These are phyloP conservation scores for Boletus eberwhitei DNA, from an alignment of 768 basidiomycete species.

Conservation along the genomic window DNA sequence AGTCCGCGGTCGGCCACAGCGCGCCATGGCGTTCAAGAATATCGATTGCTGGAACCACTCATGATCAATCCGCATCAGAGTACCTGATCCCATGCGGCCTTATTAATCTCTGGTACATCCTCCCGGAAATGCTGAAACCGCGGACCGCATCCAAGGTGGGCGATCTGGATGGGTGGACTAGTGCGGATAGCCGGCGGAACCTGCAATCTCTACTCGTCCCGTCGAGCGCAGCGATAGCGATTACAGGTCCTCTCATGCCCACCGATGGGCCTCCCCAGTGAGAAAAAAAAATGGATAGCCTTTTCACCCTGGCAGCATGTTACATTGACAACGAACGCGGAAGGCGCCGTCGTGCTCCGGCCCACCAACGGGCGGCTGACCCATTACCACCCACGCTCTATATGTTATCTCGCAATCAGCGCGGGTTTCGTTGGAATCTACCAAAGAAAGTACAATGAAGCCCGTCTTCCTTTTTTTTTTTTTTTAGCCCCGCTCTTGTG, in stretches of 20 bases:
- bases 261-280: neutral
- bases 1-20: neutral
- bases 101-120: neutral
- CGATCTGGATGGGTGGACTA: neutral
- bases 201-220: neutral
- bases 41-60: neutral
- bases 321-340: neutral
- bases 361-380: neutral
- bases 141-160: neutral
- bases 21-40: neutral
- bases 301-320: neutral
- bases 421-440: neutral
- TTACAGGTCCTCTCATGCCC: neutral
- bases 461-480: neutral
- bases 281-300: neutral
- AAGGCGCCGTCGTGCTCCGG: neutral
- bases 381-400: no score
- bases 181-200: neutral
- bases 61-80: neutral
- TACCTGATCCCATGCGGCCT: neutral
- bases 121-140: neutral
- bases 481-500: neutral
- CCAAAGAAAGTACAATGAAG: slow-evolving; percentile 2
- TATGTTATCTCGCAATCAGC: neutral
- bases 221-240: neutral